Evolutionary conservation across 2,329 filamentous ascomycete species (phyloP), one percentile per base, ranked within the genome.

Genomic region (Xylogone sp.): DNA sequence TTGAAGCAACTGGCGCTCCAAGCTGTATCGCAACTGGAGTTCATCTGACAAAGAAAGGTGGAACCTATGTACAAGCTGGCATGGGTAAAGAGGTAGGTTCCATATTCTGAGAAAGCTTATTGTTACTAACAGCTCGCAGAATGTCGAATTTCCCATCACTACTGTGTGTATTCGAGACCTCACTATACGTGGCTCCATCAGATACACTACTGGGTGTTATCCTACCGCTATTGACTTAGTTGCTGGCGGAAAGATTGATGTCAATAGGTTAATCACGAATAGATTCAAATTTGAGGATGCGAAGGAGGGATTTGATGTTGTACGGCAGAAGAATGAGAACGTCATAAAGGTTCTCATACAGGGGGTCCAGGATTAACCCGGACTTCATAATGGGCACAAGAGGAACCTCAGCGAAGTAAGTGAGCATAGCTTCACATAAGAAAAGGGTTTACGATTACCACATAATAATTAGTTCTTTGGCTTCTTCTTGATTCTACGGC

Each of bases 201-300:
- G 77, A 2, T 82, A 81, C 71, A 68, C 3, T 65, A 70, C 0
- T 12, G 77, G 77, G 1, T 75, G 72, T 54, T 81, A 79, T 59
- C 71, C 75, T 0, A 58, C 68, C 4, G 78, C 78, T 0, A 65
- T 82, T 1, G 67, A 75, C 42, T 63, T 82, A 6, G 68, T 81
- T 3, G 46, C 49, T 13, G 43, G 45, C 2, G 45, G 39, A 43
- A 53, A 48, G 54, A 53, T 62, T 60, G 34, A 59, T 60, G 51
- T 61, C 1, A 60, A 62, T 2, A 64, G 58, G 43, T 57, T 74
- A 3, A 69, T 73, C 44, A 72, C 68, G 2, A 63, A 69, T 31
- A 53, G 68, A 13, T 70, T 65, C 54, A 65, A 64, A 21, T 75
- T 76, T 53, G 73, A 76, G 46, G 56, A 77, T 24, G 71, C 75